Percentiles rank a stretch among this genome's conserved stretches.
phyloP scores from a whole-genome alignment of 495 filamentous ascomycete species.

The Aspergillus funiculosus region DNA sequence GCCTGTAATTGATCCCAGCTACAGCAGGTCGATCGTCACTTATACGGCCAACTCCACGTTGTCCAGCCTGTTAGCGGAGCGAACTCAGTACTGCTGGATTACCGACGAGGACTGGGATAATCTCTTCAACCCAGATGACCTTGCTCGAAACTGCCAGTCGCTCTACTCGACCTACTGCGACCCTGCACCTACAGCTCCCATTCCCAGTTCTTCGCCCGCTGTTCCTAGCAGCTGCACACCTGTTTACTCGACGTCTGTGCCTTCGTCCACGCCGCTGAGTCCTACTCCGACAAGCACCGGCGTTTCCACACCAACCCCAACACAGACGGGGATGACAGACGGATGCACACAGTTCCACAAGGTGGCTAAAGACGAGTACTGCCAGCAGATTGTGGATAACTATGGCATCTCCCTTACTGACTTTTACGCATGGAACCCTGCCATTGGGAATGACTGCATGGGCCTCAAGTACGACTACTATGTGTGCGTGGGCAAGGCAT shows the following conservation, averaged over 20 bases:
- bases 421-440: conserved; percentile 8
- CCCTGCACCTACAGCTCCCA: too few species aligned
- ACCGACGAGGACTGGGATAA: too few species aligned
- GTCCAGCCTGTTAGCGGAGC: too few species aligned
- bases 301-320: conserved; percentile 18
- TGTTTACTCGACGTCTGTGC: neutral
- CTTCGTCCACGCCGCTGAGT: conserved; percentile 1
- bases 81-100: too few species aligned
- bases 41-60: too few species aligned
- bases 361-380: conserved; percentile 12
- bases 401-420: neutral
- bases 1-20: too few species aligned
- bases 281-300: neutral
- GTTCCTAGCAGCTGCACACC: too few species aligned
- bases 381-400: neutral
- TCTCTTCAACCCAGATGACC: too few species aligned
- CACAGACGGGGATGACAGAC: conserved; percentile 18
- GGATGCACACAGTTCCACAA: conserved; percentile 23
- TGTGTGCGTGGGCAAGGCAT: neutral
- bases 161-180: too few species aligned
- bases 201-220: neutral
- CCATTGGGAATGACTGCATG: neutral
- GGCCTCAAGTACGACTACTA: neutral
- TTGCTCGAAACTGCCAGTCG: too few species aligned
- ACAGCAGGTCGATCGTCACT: too few species aligned